A percentile compares a stretch with the other conserved stretches of the same genome.
phyloP scores from a whole-genome alignment of 2,329 filamentous ascomycete genomes.

The Ceratocystis ficicola region DNA sequence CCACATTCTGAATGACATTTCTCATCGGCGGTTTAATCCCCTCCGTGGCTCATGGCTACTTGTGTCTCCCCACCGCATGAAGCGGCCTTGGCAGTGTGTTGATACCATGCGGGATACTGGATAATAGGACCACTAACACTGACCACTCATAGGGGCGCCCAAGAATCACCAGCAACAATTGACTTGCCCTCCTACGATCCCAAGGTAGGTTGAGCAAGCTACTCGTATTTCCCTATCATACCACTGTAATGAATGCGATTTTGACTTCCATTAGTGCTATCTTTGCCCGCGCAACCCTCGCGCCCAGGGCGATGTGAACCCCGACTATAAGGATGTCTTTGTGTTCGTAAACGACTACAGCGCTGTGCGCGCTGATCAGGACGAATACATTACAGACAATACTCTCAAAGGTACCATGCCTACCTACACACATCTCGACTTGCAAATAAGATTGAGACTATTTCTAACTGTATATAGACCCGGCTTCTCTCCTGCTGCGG shows the following conservation, averaged over 20 bases:
- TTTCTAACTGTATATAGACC: conserved; percentile 36
- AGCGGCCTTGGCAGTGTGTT: conserved; percentile 92
- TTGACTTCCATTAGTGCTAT: conserved; percentile 56
- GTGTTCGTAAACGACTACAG: conserved; percentile 97
- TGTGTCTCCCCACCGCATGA: conserved; percentile 90
- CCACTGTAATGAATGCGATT: not conserved
- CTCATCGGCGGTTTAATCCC: conserved; percentile 86
- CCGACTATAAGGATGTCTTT: conserved; percentile 74
- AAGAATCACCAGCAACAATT: conserved; percentile 58
- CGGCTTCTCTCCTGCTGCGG: conserved; percentile 63
- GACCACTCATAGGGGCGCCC: conserved; percentile 51
- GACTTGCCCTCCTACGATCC: conserved; percentile 71
- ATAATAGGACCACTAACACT: conserved; percentile 5
- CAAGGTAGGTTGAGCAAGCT: conserved; percentile 34
- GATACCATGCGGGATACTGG: not conserved
- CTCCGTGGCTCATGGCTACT: conserved; percentile 83
- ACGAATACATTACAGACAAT: conserved; percentile 49
- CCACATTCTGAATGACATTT: conserved; percentile 83
- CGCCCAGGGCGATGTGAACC: conserved; percentile 76
- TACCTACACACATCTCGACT: not conserved
- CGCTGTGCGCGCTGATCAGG: conserved; percentile 87
- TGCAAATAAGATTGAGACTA: not conserved
- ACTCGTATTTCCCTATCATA: not conserved
- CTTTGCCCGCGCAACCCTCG: conserved; percentile 85
- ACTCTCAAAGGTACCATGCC: conserved; percentile 30